Evolutionary conservation across 179 eudicot genomes (phyloP), one percentile per base, ranked within the genome.

Genomic region (Beta macrorhiza): DNA sequence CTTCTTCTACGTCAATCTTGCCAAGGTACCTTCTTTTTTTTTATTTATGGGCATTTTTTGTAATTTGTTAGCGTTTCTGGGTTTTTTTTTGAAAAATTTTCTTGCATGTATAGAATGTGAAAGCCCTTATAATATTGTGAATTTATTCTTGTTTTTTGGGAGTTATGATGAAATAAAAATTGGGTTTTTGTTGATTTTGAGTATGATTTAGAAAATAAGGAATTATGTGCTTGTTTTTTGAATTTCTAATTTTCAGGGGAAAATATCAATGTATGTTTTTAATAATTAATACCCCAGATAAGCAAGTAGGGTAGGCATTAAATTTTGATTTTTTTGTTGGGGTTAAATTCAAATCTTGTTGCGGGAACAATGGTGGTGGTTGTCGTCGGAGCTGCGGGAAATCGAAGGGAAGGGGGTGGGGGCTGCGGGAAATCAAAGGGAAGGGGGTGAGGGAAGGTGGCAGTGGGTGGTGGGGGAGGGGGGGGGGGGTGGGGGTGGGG

Each of bases 1-100:
- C 79, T 86, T 88, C 67, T 86, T 88, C 85, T 88, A 88, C 61
- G 90, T 88, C 56, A 92, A 92, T 79, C 94, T 93, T 80, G 91
- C 98, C 79, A 93, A 92, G 98, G 96, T 91, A 37, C 15, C 2
- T 3, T 59, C 17, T 37, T 67, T 72, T 45, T 45, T 16, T 53
- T 32, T 0, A 42, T 73, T 1, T 32, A 5, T 79, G 68, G 63
- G 72, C 3, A 16, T 78, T 79, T 7, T 20, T 8, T 15, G 11
- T 61, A 20, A 0, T 25, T 77, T 55, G 53, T 5, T 53, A 0
- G 59, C 56, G 3, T 64, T 57, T 25, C 0, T 77, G 4, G 4
- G 59, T 8, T 32, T 69, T 16, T 15, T 17, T 29, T 58, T 3
- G 15, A 14, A 9, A 68, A 45, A 42, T 8, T 15, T 49, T 56